These are phyloP conservation scores for Auricularia sp. DNA, from an alignment of 768 basidiomycete genomes.

Conservation along the genomic window DNA sequence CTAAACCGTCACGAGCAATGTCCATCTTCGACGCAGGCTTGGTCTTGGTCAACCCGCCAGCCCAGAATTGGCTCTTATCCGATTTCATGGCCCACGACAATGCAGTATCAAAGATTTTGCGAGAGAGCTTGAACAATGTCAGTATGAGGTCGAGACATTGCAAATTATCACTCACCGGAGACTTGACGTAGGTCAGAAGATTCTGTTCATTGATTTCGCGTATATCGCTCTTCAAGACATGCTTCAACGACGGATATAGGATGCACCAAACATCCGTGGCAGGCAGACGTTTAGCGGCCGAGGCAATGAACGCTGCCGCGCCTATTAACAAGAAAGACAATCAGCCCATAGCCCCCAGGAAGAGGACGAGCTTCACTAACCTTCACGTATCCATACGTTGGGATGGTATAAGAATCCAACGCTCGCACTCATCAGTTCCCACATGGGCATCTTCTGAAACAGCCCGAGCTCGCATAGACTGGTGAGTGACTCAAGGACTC, in stretches of 20 bases:
- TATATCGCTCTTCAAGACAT: constrained; percentile 79
- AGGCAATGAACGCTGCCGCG: constrained; percentile 78
- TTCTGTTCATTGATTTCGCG: constrained; percentile 60
- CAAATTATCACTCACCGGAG: constrained; percentile 46
- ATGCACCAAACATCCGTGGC: constrained; percentile 94
- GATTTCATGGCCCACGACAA: constrained; percentile 82
- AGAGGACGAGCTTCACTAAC: constrained; percentile 26
- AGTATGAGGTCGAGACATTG: background rate
- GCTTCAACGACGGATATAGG: constrained; percentile 80
- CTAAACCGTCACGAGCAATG: constrained; percentile 62
- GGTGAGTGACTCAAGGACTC: constrained; percentile 78
- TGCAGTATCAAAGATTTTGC: constrained; percentile 76
- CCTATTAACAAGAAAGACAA: constrained; percentile 32
- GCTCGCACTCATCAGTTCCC: constrained; percentile 88
- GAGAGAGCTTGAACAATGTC: constrained; percentile 30
- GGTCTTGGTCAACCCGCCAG: constrained; percentile 30
- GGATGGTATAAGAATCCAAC: constrained; percentile 91
- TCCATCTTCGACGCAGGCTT: constrained; percentile 40
- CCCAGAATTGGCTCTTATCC: constrained; percentile 76
- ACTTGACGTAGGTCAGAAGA: constrained; percentile 65
- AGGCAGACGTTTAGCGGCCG: constrained; percentile 73
- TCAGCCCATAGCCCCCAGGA: too few relatives aligned
- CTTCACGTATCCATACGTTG: constrained; percentile 91
- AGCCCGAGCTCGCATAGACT: constrained; percentile 83
- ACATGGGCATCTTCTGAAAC: constrained; percentile 90